A percentile compares a stretch with the other conserved stretches of the same genome.
phyloP scores from a whole-genome alignment of 176 grass and related monocot species.

The Pharus latifolius region DNA sequence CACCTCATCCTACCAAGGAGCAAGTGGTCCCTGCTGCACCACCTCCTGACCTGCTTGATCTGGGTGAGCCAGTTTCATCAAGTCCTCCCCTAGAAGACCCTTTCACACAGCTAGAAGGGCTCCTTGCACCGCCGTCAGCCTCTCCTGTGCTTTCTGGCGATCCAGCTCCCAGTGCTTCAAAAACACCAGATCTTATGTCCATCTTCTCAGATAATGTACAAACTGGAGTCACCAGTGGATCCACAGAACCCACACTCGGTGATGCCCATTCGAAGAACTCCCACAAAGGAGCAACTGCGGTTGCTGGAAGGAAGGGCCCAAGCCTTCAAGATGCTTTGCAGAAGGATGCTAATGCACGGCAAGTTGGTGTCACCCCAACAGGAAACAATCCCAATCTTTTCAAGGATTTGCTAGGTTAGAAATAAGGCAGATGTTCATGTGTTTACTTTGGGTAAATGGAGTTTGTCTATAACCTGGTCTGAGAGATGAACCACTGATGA shows the following conservation, averaged over 20 bases:
- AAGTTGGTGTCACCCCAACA: constrained; percentile 83
- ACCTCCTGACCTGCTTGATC: constrained; percentile 85
- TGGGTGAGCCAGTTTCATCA: constrained; percentile 49
- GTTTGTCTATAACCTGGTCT: background rate
- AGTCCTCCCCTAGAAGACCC: constrained; percentile 43
- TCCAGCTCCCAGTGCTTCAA: constrained; percentile 14
- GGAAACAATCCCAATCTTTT: constrained; percentile 93
- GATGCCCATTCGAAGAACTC: constrained; percentile 16
- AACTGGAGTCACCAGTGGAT: constrained; percentile 2
- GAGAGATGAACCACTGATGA: background rate
- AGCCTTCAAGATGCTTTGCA: constrained; percentile 74
- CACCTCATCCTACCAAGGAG: constrained; percentile 48
- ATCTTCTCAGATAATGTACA: constrained; percentile 42
- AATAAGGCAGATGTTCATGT: background rate
- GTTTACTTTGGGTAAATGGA: background rate
- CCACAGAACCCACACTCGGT: constrained; percentile 16
- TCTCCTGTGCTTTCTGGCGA: constrained; percentile 14
- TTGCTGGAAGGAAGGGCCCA: constrained; percentile 52
- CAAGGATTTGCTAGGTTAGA: constrained; percentile 78
- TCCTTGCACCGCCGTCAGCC: constrained; percentile 41
- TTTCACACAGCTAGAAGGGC: constrained; percentile 83
- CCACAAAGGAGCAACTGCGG: constrained; percentile 12
- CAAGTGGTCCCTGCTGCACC: constrained; percentile 43
- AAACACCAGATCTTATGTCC: constrained; percentile 65
- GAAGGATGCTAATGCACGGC: constrained; percentile 66